Evolutionary conservation across 1,284 basidiomycete genomes (phyloP), one percentile per base, ranked within the genome.

Genomic region (Sporisorium reilianum): DNA sequence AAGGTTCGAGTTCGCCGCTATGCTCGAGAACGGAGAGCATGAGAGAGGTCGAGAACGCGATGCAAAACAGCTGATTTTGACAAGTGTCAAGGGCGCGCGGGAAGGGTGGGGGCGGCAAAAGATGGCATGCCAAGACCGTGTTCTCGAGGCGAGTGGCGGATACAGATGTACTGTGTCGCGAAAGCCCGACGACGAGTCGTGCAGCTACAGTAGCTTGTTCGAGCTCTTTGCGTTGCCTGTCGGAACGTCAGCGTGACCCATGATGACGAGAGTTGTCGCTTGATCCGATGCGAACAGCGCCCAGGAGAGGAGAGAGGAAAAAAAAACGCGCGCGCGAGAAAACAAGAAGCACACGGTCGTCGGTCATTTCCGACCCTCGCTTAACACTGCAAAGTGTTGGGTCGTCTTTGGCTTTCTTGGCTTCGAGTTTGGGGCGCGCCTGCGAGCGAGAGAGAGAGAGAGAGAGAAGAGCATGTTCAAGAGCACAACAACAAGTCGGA

Each of bases 301-400:
- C 36, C 36, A 38, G 4, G 18, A n/a, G n/a, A 7, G 32, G 16
- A 5, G n/a, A 18, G 36, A n/a, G 38, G 36, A 2, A 20, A 38
- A 18, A 18, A 18, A 10, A 14, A 2, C n/a, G 55, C 34, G 48
- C 22, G 36, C 22, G 42, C 28, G 34, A 16, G 41, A 46, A 25
- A 48, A 25, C 30, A 54, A 23, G 41, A 32, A 66, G 54, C 64
- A 67, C 64, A 50, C 44, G 64, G 64, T 67, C 58, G 64, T 66
- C 57, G 64, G 58, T 38, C 48, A 52, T 50, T 56, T 66, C 53
- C 57, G 49, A 60, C 34, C n/a, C 58, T 66, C 64, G 58, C 64
- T 60, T 52, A 64, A 14, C 22, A 48, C 45, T 30, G 45, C n/a
- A 28, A 14, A n/a, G 18, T 28, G n/a, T 28, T 28, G 45, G 25